These are phyloP conservation scores for Periglandula ipomoeae DNA, from an alignment of 2,329 filamentous ascomycete species.

Conservation along the genomic window DNA sequence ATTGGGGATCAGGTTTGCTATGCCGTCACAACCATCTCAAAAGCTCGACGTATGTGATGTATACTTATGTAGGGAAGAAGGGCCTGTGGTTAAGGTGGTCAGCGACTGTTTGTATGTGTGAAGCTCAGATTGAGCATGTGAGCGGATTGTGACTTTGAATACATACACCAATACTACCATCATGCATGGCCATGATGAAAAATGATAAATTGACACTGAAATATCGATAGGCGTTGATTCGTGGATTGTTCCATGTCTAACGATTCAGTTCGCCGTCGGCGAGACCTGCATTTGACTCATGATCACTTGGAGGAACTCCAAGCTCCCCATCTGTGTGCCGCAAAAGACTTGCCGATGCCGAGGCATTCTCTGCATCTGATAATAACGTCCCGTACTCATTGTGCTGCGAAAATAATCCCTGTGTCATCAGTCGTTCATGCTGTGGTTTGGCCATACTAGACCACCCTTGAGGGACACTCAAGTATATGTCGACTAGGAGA, in stretches of 20 bases:
- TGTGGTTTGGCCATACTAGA: background rate
- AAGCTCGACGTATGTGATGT: background rate
- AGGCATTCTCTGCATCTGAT: background rate
- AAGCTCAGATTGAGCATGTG: background rate
- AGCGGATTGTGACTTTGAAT: no score
- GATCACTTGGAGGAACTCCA: constrained; percentile 1
- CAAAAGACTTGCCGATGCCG: background rate
- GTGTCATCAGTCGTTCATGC: background rate
- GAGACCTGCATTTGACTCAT: background rate
- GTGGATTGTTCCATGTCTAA: constrained; percentile 56
- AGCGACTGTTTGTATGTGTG: background rate
- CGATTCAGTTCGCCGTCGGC: constrained; percentile 5
- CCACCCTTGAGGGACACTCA: no score
- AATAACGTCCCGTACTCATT: background rate
- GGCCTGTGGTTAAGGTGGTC: constrained; percentile 25
- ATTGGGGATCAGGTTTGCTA: background rate
- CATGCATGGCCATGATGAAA: constrained; percentile 59
- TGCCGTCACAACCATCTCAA: background rate
- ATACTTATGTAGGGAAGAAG: constrained; percentile 36
- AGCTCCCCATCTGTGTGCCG: background rate
- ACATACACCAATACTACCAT: constrained; percentile 54
- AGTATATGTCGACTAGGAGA: no score
- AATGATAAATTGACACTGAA: constrained; percentile 52
- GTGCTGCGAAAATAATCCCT: background rate
- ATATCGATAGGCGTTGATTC: constrained; percentile 48